A percentile compares a stretch with the other conserved stretches of the same genome.
phyloP scores from a whole-genome alignment of 2,329 filamentous ascomycete species.

The Biscogniauxia sp. region DNA sequence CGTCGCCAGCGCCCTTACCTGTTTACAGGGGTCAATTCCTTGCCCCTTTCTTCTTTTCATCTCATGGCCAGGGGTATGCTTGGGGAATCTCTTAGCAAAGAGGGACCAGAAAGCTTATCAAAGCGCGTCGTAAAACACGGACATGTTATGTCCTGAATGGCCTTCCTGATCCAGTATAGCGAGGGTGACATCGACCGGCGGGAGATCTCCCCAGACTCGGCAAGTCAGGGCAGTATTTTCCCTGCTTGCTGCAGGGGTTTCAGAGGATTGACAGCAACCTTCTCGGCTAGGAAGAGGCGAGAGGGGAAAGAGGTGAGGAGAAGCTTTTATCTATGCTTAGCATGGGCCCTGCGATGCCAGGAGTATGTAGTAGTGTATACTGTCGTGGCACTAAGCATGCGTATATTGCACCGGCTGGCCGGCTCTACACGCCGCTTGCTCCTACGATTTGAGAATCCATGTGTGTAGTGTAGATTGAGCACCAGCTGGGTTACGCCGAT shows the following conservation, averaged over 20 bases:
- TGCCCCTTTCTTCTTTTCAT: not conserved
- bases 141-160: not conserved
- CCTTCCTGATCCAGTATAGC: constrained; percentile 26
- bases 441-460: not conserved
- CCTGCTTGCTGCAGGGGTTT: constrained; percentile 12
- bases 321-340: not conserved
- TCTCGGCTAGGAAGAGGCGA: constrained; percentile 6
- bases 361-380: not conserved
- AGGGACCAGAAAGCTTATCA: not conserved
- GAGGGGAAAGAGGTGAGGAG: not conserved
- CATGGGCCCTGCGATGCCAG: not conserved
- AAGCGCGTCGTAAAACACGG: not conserved
- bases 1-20: not conserved
- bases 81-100: not conserved
- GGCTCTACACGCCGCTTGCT: not conserved
- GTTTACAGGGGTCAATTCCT: not conserved
- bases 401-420: not conserved
- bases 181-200: constrained; percentile 14
- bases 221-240: constrained; percentile 20
- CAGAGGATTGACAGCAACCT: constrained; percentile 11
- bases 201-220: constrained; percentile 29
- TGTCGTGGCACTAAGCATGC: not conserved
- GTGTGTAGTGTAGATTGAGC: not conserved
- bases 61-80: not conserved
- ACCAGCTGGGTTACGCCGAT: not conserved